A percentile compares a stretch with the other conserved stretches of the same genome.
Conservation (phyloP, 208 protist species). For the Blastocrithidia nonstop region DNA sequence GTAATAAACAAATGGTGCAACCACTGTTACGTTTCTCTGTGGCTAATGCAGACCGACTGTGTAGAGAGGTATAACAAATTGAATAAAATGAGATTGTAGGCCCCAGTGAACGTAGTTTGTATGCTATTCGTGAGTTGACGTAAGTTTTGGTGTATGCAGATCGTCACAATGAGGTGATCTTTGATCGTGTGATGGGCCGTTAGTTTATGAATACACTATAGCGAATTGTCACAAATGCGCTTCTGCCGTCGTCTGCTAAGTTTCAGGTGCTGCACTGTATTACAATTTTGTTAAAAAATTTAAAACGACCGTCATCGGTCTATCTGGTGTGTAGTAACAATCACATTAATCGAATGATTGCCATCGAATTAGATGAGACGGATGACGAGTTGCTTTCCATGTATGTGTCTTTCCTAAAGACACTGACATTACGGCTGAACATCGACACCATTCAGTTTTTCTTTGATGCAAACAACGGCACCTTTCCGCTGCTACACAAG, state of each 20-base stretch:
- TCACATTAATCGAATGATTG: constrained; percentile 77
- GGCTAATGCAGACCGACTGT: constrained; percentile 36
- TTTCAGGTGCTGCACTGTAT: constrained; percentile 54
- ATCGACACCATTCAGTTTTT: constrained; percentile 72
- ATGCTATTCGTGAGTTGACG: constrained; percentile 33
- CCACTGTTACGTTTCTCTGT: constrained; percentile 41
- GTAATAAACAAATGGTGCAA: too few relatives aligned
- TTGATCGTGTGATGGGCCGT: constrained; percentile 47
- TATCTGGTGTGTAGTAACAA: constrained; percentile 80
- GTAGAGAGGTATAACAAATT: constrained; percentile 17
- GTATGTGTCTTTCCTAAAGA: constrained; percentile 78
- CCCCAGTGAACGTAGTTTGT: too few relatives aligned
- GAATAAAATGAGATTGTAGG: too few relatives aligned
- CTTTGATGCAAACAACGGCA: constrained; percentile 28
- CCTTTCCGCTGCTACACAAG: constrained; percentile 62
- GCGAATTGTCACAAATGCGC: constrained; percentile 43
- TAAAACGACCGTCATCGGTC: constrained; percentile 35
- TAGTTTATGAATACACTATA: constrained; percentile 51
- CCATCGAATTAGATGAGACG: constrained; percentile 11
- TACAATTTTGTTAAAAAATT: constrained; percentile 65
- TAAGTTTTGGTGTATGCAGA: constrained; percentile 80
- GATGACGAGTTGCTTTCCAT: constrained; percentile 62
- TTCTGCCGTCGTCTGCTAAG: constrained; percentile 28
- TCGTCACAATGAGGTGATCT: constrained; percentile 37
- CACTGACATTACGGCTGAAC: constrained; percentile 63